Evolutionary conservation across 352 stramenopile species (phyloP), one percentile per base, ranked within the genome.

Genomic region (Chrysophaeum taylorii): DNA sequence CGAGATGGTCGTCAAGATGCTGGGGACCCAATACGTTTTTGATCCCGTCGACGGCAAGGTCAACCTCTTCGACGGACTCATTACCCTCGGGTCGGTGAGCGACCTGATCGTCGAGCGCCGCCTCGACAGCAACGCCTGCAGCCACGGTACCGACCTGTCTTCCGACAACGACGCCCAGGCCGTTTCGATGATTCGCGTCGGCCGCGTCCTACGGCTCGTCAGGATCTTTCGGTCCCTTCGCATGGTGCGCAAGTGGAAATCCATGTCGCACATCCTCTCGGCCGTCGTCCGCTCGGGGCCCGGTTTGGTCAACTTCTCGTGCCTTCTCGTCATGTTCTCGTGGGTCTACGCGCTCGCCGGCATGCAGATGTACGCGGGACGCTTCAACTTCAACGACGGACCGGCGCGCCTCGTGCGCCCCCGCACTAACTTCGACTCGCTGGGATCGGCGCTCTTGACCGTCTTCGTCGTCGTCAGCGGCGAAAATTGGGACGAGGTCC

Each of bases 401-500:
- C 61, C 70, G 31, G 43, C 33, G 27, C 4, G 5, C 4, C n/a
- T n/a, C n/a, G 54, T 73, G 29, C 54, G 53, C n/a, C 75, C 76
- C n/a, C 71, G 76, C 9, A 85, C 82, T 64, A 94, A 95, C 71
- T 96, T 95, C 63, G 88, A 96, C 53, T 86, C 84, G 0, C 67
- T 96, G 7, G 69, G 87, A 4, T 92, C 84, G 82, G 84, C 85
- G 4, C 75, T 85, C 2, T 69, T 93, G 31, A 91, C 87, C 0
- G 86, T 95, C 0, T 96, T 96, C 62, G 84, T 94, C 75, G 82
- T 96, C 42, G 92, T 95, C 67, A 91, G 88, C 27, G 84, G 84
- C 2, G 89, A 96, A 45, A 90, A 94, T 68, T 96, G 88, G 87
- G 92, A 94, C 50, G 79, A 69, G 39, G 77, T 93, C 71, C 89